Evolutionary conservation across 2,329 filamentous ascomycete species (phyloP).

Genomic region (Fusarium buxicola): DNA sequence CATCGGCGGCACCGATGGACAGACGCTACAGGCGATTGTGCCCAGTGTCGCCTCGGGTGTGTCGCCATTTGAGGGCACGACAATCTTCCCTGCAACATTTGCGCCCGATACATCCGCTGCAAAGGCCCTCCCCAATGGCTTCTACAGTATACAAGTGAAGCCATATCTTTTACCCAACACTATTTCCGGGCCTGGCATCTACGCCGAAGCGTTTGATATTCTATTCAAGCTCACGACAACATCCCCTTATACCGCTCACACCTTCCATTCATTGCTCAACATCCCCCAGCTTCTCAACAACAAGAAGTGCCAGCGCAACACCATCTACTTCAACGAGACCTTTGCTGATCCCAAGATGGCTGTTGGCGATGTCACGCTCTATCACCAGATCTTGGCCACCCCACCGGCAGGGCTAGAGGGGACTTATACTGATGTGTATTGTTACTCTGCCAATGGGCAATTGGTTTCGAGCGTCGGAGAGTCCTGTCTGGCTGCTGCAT

Average conservation of each 20-base stretch:
- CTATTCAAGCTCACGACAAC: not conserved
- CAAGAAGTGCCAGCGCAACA: constrained; percentile 20
- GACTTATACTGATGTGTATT: constrained; percentile 14
- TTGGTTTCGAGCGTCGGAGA: constrained; percentile 10
- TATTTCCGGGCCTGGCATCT: constrained; percentile 16
- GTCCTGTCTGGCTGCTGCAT: constrained; percentile 8
- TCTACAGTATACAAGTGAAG: constrained; percentile 7
- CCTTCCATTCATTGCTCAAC: constrained; percentile 19
- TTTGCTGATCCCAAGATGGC: constrained; percentile 14
- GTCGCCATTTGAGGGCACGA: constrained; percentile 20
- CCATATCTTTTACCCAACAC: constrained; percentile 18
- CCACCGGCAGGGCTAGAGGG: constrained; percentile 8
- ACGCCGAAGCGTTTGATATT: constrained; percentile 19
- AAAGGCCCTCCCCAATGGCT: constrained; percentile 2
- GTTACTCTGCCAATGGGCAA: constrained; percentile 16
- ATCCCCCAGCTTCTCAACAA: constrained; percentile 16
- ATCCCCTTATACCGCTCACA: constrained; percentile 14
- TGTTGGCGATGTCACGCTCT: constrained; percentile 11
- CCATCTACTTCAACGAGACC: constrained; percentile 18
- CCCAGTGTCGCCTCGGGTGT: constrained; percentile 4
- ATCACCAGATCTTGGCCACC: constrained; percentile 14
- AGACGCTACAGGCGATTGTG: not conserved
- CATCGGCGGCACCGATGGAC: constrained; percentile 15
- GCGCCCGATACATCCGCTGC: not conserved
- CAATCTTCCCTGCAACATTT: constrained; percentile 12